Conservation (phyloP, 305 asterid genomes). For the Fraxinus greggii region DNA sequence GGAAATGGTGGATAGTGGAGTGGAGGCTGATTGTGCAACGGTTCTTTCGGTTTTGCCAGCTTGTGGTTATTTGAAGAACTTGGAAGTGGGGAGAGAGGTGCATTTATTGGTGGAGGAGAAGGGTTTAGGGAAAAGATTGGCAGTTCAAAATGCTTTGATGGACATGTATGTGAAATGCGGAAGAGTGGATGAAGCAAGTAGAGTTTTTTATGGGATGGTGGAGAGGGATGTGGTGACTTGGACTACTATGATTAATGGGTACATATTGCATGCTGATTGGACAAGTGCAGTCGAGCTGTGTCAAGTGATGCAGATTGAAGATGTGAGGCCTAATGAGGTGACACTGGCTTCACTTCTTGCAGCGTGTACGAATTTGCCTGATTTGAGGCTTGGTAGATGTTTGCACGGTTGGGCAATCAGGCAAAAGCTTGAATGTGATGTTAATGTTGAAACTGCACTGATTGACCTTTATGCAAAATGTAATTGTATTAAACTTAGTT, state of each 20-base stretch:
- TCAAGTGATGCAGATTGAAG: slow-evolving; percentile 67
- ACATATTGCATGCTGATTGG: slow-evolving; percentile 43
- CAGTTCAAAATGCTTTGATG: slow-evolving; percentile 66
- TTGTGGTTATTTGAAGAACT: slow-evolving; percentile 61
- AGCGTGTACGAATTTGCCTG: slow-evolving; percentile 47
- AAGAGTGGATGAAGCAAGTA: slow-evolving; percentile 57
- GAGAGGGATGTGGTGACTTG: slow-evolving; percentile 77
- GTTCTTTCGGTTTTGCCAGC: slow-evolving; percentile 76
- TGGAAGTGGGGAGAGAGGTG: slow-evolving; percentile 57
- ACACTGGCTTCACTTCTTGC: slow-evolving; percentile 75
- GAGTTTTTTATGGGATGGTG: slow-evolving; percentile 51
- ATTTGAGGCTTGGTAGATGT: slow-evolving; percentile 74
- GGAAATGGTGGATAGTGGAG: slow-evolving; percentile 47
- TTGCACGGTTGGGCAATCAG: slow-evolving; percentile 87
- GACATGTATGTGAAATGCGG: slow-evolving; percentile 89
- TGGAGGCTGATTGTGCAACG: slow-evolving; percentile 69
- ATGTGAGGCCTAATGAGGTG: slow-evolving; percentile 75
- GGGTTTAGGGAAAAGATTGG: slow-evolving; percentile 43
- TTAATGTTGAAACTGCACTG: slow-evolving; percentile 70
- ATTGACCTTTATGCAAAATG: slow-evolving; percentile 84
- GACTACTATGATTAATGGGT: slow-evolving; percentile 80
- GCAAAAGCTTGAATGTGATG: slow-evolving; percentile 59
- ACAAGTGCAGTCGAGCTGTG: slow-evolving; percentile 51
- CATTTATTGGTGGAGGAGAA: slow-evolving; percentile 51
- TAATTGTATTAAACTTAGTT: slow-evolving; percentile 42